These are phyloP conservation scores for Polyporus tsugae DNA, from an alignment of 1,284 basidiomycete species.

Conservation along the genomic window DNA sequence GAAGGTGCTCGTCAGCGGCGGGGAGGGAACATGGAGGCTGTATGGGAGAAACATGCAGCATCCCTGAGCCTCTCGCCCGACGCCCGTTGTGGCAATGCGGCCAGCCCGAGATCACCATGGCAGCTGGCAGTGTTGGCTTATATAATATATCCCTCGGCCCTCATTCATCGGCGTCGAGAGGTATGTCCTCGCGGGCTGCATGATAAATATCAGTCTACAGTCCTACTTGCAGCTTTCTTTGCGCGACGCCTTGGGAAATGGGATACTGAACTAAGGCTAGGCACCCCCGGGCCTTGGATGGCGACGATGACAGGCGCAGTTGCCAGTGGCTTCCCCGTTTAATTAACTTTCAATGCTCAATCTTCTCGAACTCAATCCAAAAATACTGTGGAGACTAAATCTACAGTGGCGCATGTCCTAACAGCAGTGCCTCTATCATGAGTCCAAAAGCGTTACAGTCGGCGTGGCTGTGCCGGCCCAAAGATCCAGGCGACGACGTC, in stretches of 20 bases:
- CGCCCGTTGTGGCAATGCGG: constrained; percentile 16
- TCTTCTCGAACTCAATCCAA: background rate
- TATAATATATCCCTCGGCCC: background rate
- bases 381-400: background rate
- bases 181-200: background rate
- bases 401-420: background rate
- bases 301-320: background rate
- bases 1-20: constrained; percentile 2
- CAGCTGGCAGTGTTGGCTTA: background rate
- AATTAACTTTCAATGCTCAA: background rate
- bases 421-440: background rate
- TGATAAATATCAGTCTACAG: no score
- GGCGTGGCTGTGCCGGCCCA: background rate
- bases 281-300: background rate
- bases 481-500: background rate
- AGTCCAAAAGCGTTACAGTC: background rate
- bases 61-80: background rate
- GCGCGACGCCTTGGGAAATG: no score
- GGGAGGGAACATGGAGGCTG: constrained; percentile 9
- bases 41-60: background rate
- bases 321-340: background rate
- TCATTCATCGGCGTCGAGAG: no score
- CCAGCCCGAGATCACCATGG: constrained; percentile 20
- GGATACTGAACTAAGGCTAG: background rate
- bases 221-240: no score